A percentile compares a stretch with the other conserved stretches of the same genome.
These are phyloP conservation scores for Spathaspora gorwiae DNA, from an alignment of 805 yeast genomes.

Conservation along the genomic window DNA sequence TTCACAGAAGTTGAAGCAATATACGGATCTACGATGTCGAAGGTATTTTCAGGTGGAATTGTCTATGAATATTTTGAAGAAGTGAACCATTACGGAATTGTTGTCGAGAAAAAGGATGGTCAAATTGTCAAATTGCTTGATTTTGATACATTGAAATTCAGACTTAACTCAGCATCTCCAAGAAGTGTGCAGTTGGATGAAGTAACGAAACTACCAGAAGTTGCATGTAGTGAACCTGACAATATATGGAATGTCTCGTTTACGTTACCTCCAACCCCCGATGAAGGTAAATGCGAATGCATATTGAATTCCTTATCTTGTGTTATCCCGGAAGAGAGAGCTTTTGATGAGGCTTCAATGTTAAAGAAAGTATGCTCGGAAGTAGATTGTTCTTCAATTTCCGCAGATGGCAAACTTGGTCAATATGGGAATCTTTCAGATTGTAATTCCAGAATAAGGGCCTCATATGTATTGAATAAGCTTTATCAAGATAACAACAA, in stretches of 20 bases:
- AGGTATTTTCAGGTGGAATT: constrained; percentile 38
- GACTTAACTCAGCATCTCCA: constrained; percentile 19
- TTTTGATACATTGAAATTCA: constrained; percentile 23
- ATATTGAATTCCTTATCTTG: constrained; percentile 37
- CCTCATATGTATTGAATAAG: constrained; percentile 39
- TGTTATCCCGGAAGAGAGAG: constrained; percentile 23
- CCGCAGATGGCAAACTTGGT: constrained; percentile 31
- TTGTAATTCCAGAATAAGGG: constrained; percentile 33
- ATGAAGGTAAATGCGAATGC: constrained; percentile 41
- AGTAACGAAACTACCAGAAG: background rate
- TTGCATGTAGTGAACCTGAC: constrained; percentile 1
- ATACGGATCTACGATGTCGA: constrained; percentile 28
- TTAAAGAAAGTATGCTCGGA: constrained; percentile 30
- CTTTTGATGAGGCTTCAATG: constrained; percentile 16
- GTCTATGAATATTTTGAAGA: constrained; percentile 35
- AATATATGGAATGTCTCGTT: constrained; percentile 11
- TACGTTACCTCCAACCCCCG: constrained; percentile 38
- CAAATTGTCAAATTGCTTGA: constrained; percentile 23
- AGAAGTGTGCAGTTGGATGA: constrained; percentile 9
- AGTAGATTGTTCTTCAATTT: constrained; percentile 37
- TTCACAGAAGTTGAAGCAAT: constrained; percentile 36
- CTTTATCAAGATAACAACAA: constrained; percentile 19
- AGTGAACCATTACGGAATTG: constrained; percentile 33
- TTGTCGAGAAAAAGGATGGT: constrained; percentile 22
- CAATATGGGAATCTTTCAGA: constrained; percentile 40